Evolutionary conservation across 1,139 yeast species (phyloP), one percentile per base, ranked within the genome.

Genomic region (Magnusiomyces tetraspermus): DNA sequence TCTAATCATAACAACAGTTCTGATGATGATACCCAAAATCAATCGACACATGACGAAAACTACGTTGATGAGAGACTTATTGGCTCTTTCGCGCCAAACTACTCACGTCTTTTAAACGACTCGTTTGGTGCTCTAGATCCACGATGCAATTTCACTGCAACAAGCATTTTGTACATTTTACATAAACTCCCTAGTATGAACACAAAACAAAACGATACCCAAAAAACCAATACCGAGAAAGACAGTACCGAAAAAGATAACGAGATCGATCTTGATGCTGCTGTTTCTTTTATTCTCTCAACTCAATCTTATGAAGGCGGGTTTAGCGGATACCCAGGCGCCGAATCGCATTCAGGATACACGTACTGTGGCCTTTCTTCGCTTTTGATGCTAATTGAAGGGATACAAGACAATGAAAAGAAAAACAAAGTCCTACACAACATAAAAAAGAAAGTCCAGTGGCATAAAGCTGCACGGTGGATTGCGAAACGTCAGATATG

Each of bases 331-430:
- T 51, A 54, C 6, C 63, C 67, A 5, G 71, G 75, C 52, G 74
- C 77, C 23, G 98, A 92, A 67, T 75, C 94, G 1, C 97, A 92
- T 68, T 80, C 90, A 8, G 98, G 98, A 0, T 76, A 85, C 58
- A 85, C 96, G 0, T 92, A 81, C 63, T 90, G 97, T 68, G 96
- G 88, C 0, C 62, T 92, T 42, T 86, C 87, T 0, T 70, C 86
- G 0, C 72, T 88, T 55, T 66, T 67, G 40, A 61, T 86, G 46
- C 63, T 81, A 3, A 46, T 73, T 17, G 58, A 46, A 5, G 21
- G 13, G 3, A 44, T 44, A 21, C 8, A 44, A 17, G 33, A 17
- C n/a, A 5, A 37, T 10, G 22, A 17, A 11, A 31, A 31, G 24
- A 40, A 37, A 28, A 43, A 50, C 24, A 46, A 28, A 13, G 24